Conservation (phyloP, 1,284 basidiomycete species). For the Stygiomarasmius scandens region DNA sequence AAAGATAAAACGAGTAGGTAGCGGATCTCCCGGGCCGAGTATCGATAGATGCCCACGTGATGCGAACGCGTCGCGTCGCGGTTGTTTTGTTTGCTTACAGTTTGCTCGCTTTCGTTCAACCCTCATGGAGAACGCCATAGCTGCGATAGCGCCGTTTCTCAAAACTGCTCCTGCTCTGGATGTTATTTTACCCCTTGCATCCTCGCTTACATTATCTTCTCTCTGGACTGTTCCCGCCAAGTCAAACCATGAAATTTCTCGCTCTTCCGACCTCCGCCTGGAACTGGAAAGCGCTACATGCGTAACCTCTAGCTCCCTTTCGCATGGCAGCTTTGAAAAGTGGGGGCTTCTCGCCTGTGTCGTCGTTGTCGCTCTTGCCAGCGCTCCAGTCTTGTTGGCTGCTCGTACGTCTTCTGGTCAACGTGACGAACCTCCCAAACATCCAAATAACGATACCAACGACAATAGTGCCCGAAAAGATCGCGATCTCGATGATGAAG, state of each 20-base stretch:
- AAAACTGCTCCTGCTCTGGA: neutral
- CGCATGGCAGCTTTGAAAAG: neutral
- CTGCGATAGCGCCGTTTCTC: neutral
- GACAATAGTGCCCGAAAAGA: neutral
- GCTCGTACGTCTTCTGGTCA: neutral
- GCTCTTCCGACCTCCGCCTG: neutral
- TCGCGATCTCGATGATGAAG: neutral
- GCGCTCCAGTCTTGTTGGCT: neutral
- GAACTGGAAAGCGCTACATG: neutral
- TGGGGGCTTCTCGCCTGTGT: neutral
- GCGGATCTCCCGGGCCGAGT: neutral
- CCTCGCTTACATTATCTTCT: neutral
- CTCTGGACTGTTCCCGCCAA: neutral
- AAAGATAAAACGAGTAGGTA: neutral
- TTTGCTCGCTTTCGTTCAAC: neutral
- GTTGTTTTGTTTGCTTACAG: neutral
- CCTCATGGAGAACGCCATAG: neutral
- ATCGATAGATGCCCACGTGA: neutral
- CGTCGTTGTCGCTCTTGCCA: neutral
- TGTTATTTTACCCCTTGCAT: neutral
- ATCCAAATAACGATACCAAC: neutral
- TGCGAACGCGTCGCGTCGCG: neutral
- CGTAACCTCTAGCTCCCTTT: neutral
- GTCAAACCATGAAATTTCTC: neutral
- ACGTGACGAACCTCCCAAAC: neutral